Conservation (phyloP, 108 stramenopile species). For the Chaetoceros muelleri region DNA sequence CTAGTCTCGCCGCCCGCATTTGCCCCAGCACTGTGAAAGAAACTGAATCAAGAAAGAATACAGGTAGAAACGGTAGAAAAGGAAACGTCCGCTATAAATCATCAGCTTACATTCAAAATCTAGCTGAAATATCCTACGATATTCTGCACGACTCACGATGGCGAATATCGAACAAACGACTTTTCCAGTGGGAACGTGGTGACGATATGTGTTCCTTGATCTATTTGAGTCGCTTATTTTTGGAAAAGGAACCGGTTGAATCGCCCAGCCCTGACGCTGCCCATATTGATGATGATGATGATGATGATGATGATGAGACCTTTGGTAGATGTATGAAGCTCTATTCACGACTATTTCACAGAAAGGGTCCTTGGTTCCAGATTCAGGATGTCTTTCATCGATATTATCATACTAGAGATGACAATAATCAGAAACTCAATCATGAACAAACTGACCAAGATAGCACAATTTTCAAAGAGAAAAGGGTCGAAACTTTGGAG, state of each 20-base stretch:
- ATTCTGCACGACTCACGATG: slow-evolving; percentile 60
- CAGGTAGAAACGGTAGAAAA: too few relatives aligned
- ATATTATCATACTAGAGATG: slow-evolving; percentile 44
- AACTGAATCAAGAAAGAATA: too few relatives aligned
- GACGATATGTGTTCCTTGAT: slow-evolving; percentile 63
- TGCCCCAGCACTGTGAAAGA: too few relatives aligned
- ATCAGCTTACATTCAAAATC: slow-evolving; percentile 72
- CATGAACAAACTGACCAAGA: slow-evolving; percentile 3
- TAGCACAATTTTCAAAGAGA: background rate
- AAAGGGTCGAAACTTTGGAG: slow-evolving; percentile 14
- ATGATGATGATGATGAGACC: slow-evolving; percentile 13
- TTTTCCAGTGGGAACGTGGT: slow-evolving; percentile 61
- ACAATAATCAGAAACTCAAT: background rate
- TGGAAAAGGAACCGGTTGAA: background rate
- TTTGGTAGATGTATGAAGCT: slow-evolving; percentile 50
- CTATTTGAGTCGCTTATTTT: slow-evolving; percentile 35
- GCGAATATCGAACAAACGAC: slow-evolving; percentile 20
- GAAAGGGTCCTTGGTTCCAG: slow-evolving; percentile 77
- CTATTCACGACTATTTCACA: slow-evolving; percentile 61
- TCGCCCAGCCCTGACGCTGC: background rate
- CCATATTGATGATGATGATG: background rate
- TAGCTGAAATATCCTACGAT: slow-evolving; percentile 62
- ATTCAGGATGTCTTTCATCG: slow-evolving; percentile 50
- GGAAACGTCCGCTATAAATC: too few relatives aligned
- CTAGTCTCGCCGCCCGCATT: too few relatives aligned